Base-by-base conservation (phyloP, 2,329 filamentous ascomycete species). In the Sarocladium brachiariae region DNA sequence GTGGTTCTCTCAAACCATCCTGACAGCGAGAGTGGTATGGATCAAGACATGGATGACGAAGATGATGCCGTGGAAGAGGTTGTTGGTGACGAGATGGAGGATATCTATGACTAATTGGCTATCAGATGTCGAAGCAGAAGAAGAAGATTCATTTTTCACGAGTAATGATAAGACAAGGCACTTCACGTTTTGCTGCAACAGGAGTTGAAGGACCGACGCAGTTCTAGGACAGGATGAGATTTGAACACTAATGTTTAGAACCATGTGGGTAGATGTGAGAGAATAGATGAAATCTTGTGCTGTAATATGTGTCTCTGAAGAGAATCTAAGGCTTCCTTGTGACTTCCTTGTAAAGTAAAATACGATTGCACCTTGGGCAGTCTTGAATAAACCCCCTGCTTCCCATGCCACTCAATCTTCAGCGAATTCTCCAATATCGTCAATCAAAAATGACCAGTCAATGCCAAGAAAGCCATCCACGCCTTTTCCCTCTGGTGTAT, bases 1-100 rank as follows among this genome's bases (percentile, higher is more conserved):
- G 72, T 81, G 2, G 89, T 99, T 2, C 63, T 93, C 21, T 76
- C 90, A 6, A 97, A 99, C 67, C 93, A 97, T 65, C 56, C 63
- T 1, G 81, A 84, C 38, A 82, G 78, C 57, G 77, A 77, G 51
- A 62, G 65, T 34, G 77, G 76, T 19, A 82, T 84, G 7, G 86
- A 89, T 53, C 77, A 79, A 11, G 85, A 89, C 45, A 84, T 89
- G 83, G 71, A 84, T 48, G 85, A 90, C 53, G 73, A 77, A 30
- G 87, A 89, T 10, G 83, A 85, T 2, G 39, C 43, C 25, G 48
- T 53, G 33, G 85, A 90, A 53, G 89, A 95, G 61, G 63, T 83
- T 55, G 72, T 74, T 46, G 70, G 75, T 14, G 77, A 83, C 60
- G 71, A 75, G 51, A 81, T 81, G 75, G 81, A 83, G 61, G 80